A percentile compares a stretch with the other conserved stretches of the same genome.
These are phyloP conservation scores for Eragrostis curvula DNA, from an alignment of 176 grass and related monocot species.

Conservation along the genomic window DNA sequence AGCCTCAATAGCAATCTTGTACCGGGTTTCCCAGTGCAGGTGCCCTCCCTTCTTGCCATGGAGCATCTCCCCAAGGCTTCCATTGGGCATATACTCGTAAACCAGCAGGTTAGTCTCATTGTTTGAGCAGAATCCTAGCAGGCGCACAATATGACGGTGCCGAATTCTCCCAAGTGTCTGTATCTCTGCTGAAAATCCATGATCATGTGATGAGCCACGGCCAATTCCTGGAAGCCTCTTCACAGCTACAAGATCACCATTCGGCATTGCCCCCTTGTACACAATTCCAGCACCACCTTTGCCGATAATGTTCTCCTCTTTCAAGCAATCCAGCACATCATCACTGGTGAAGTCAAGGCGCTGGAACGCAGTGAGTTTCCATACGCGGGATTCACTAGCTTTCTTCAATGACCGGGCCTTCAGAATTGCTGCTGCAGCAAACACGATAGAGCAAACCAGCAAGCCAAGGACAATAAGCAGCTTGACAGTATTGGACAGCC, in stretches of 20 bases:
- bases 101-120: slow-evolving; percentile 94
- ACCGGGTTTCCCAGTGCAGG: slow-evolving; percentile 84
- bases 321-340: slow-evolving; percentile 85
- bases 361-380: slow-evolving; percentile 98
- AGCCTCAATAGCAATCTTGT: slow-evolving; percentile 86
- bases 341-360: slow-evolving; percentile 91
- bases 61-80: slow-evolving; percentile 92
- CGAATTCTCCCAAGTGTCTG: slow-evolving; percentile 95
- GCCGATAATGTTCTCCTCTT: slow-evolving; percentile 97
- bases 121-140: slow-evolving; percentile 95
- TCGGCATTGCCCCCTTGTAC: slow-evolving; percentile 87
- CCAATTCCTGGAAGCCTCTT: slow-evolving; percentile 85
- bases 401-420: slow-evolving; percentile 91
- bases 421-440: slow-evolving; percentile 69
- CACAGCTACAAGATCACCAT: slow-evolving; percentile 81
- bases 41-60: slow-evolving; percentile 92
- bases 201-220: slow-evolving; percentile 84
- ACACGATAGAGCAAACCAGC: slow-evolving; percentile 80
- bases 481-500: slow-evolving; percentile 69
- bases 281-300: slow-evolving; percentile 98
- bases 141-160: slow-evolving; percentile 91
- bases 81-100: slow-evolving; percentile 99
- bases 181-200: slow-evolving; percentile 94
- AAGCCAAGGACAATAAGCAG: slow-evolving; percentile 81
- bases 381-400: slow-evolving; percentile 69